A percentile compares a stretch with the other conserved stretches of the same genome.
Evolutionary conservation across 352 stramenopile species (phyloP).

Genomic region (Phytophthora sojae): DNA sequence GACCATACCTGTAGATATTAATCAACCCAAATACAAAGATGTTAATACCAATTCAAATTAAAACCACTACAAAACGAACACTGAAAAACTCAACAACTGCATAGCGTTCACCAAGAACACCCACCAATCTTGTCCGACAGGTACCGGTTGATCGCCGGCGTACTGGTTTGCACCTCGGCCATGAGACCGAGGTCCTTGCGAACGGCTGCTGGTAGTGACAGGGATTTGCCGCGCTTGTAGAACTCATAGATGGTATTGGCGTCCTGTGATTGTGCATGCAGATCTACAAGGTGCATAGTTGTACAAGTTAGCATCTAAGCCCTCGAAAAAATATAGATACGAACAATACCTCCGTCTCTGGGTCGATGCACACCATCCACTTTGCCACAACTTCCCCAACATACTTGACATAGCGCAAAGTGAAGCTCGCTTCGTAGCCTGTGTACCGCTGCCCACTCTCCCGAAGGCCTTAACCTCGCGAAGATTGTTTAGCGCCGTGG

Average conservation of each 20-base stretch:
- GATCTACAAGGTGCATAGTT: not conserved
- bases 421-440: not conserved
- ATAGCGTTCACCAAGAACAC: not conserved
- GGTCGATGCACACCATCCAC: not conserved
- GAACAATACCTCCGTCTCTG: not conserved
- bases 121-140: not conserved
- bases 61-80: not conserved
- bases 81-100: not conserved
- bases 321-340: not conserved
- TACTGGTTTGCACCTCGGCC: not conserved
- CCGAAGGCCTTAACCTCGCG: not conserved
- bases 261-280: not conserved
- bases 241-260: not conserved
- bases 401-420: not conserved
- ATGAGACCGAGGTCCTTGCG: too few relatives aligned
- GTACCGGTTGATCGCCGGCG: not conserved
- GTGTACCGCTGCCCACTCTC: not conserved
- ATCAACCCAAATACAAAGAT: not conserved
- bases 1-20: not conserved
- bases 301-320: not conserved
- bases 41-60: not conserved
- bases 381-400: not conserved
- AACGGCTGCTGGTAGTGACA: not conserved
- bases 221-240: not conserved
- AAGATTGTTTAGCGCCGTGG: not conserved